phyloP scores from a whole-genome alignment of 2,329 filamentous ascomycete species.

The Fusarium gaditjirri region DNA sequence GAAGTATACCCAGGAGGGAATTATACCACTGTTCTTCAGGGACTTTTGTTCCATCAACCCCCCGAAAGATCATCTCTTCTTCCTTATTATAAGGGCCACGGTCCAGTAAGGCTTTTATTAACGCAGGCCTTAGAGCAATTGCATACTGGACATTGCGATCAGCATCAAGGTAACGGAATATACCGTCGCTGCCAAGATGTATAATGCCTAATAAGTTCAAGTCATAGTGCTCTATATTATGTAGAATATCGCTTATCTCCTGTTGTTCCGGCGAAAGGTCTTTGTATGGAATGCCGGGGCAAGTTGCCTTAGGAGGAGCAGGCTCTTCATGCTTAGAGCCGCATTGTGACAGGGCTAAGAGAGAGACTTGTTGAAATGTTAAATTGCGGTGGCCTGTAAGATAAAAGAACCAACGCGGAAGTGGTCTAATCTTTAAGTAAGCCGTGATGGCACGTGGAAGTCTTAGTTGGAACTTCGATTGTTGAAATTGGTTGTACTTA shows the following conservation, averaged over 20 bases:
- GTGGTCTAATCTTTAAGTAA: background rate
- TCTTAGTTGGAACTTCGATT: background rate
- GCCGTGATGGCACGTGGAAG: background rate
- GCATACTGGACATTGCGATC: background rate
- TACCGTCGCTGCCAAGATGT: background rate
- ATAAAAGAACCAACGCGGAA: background rate
- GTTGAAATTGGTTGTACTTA: background rate
- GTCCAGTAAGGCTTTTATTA: background rate
- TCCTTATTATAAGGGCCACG: background rate
- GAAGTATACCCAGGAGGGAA: background rate
- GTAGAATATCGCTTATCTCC: conserved; percentile 3
- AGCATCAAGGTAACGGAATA: background rate
- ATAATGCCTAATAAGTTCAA: background rate
- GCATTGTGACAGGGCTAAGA: background rate
- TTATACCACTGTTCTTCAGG: background rate
- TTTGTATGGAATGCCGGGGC: background rate
- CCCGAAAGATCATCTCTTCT: background rate
- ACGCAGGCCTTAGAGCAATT: background rate
- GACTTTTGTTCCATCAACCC: background rate
- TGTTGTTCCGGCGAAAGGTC: background rate
- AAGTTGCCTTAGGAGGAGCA: background rate
- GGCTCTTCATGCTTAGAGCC: background rate
- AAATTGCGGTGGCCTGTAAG: background rate
- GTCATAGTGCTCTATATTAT: background rate
- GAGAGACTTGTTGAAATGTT: background rate